phyloP scores from a whole-genome alignment of 208 protist species.

The Trypanosoma avium region DNA sequence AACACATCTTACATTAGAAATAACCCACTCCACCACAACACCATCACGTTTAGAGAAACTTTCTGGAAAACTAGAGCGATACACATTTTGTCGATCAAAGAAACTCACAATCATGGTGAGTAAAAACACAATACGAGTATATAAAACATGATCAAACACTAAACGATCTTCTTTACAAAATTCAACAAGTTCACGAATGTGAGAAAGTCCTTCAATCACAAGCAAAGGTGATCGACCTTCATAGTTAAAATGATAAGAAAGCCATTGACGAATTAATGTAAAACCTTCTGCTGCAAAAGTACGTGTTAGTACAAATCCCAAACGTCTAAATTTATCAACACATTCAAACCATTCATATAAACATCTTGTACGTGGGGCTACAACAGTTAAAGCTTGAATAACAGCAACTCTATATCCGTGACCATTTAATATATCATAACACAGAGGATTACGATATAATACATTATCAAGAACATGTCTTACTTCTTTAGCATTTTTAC shows the following conservation, averaged over 20 bases:
- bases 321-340: conserved; percentile 52
- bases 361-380: conserved; percentile 46
- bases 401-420: conserved; percentile 80
- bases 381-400: conserved; percentile 63
- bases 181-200: conserved; percentile 70
- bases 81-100: conserved; percentile 89
- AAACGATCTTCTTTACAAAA: conserved; percentile 81
- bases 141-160: conserved; percentile 87
- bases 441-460: conserved; percentile 70
- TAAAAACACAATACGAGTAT: conserved; percentile 83
- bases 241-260: conserved; percentile 54
- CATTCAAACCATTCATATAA: conserved; percentile 86
- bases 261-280: conserved; percentile 70
- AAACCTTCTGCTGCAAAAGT: conserved; percentile 85
- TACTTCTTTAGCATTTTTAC: conserved; percentile 75
- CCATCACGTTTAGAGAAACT: conserved; percentile 85
- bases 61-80: conserved; percentile 68
- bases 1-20: conserved; percentile 59
- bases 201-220: conserved; percentile 62
- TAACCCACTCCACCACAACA: conserved; percentile 87
- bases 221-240: conserved; percentile 66
- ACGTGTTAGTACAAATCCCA: conserved; percentile 81
- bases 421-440: conserved; percentile 80
- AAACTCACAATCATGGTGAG: conserved; percentile 89
- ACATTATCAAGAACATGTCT: conserved; percentile 71